phyloP scores from a whole-genome alignment of 495 filamentous ascomycete genomes.

The Aspergillus coremiiformis region DNA sequence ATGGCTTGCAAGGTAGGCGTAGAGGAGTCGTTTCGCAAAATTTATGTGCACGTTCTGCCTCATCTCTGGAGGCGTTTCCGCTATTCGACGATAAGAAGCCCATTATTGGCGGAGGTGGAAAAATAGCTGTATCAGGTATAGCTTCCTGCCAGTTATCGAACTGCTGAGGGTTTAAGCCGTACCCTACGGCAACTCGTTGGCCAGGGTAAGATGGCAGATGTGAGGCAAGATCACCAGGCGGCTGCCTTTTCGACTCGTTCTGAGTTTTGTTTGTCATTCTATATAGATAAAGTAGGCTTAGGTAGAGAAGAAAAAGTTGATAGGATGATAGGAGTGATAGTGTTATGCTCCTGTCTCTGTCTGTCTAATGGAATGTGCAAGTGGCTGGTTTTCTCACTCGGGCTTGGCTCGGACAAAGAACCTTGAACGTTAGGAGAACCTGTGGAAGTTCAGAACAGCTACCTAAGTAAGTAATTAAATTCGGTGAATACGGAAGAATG shows the following conservation, averaged over 20 bases:
- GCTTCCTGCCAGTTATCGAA: conserved; percentile 75
- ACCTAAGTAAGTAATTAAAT: too few species aligned
- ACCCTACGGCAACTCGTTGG: not conserved
- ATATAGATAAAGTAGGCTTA: not conserved
- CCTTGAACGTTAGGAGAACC: not conserved
- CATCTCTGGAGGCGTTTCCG: conserved; percentile 62
- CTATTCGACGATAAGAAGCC: conserved; percentile 59
- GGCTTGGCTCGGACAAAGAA: not conserved
- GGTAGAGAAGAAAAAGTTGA: not conserved
- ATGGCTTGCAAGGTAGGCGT: conserved; percentile 44
- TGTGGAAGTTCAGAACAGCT: too few species aligned
- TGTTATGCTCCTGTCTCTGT: not conserved
- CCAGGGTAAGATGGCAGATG: conserved; percentile 14
- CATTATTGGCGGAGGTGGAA: conserved; percentile 74
- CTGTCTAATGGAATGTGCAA: not conserved
- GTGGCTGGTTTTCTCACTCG: not conserved
- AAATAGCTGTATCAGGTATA: conserved; percentile 69
- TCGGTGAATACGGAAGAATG: too few species aligned
- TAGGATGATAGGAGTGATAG: not conserved
- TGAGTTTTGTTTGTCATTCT: not conserved
- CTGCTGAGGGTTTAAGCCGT: conserved; percentile 39
- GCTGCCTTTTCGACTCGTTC: conserved; percentile 14
- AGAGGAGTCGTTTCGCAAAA: conserved; percentile 66
- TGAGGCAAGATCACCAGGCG: conserved; percentile 29
- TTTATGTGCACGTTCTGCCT: conserved; percentile 63